These are phyloP conservation scores for Marasmius tenuissimus DNA, from an alignment of 1,284 basidiomycete genomes.

Conservation along the genomic window DNA sequence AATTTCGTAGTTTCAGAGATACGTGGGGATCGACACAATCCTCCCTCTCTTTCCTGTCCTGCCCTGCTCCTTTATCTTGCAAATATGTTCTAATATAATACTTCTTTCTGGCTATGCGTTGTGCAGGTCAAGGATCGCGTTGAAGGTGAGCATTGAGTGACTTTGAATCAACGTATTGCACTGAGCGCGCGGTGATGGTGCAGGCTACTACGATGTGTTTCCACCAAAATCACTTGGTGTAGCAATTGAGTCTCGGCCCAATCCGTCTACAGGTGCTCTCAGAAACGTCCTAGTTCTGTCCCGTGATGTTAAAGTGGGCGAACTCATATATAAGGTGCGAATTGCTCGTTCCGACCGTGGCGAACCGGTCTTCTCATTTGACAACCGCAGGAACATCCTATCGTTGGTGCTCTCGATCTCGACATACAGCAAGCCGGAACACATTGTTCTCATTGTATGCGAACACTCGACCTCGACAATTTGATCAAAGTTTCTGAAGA, in stretches of 20 bases:
- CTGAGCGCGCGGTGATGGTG: slow-evolving; percentile 23
- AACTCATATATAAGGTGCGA: slow-evolving; percentile 71
- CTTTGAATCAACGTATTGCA: slow-evolving; percentile 21
- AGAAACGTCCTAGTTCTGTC: slow-evolving; percentile 63
- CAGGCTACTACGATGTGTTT: slow-evolving; percentile 77
- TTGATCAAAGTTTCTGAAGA: slow-evolving; percentile 48
- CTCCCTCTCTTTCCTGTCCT: slow-evolving; percentile 21
- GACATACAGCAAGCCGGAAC: slow-evolving; percentile 67
- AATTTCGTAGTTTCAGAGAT: slow-evolving; percentile 5
- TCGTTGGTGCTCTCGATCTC: slow-evolving; percentile 65
- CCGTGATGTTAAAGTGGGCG: slow-evolving; percentile 68
- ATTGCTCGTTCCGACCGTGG: neutral
- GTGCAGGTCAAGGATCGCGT: slow-evolving; percentile 62
- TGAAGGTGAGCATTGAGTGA: slow-evolving; percentile 65
- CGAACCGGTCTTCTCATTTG: neutral
- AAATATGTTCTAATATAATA: slow-evolving; percentile 66
- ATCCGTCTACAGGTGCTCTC: slow-evolving; percentile 31
- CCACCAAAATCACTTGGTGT: slow-evolving; percentile 72
- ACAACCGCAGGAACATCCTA: slow-evolving; percentile 60
- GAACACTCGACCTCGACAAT: slow-evolving; percentile 44
- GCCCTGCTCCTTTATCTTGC: slow-evolving; percentile 22
- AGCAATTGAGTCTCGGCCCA: slow-evolving; percentile 46
- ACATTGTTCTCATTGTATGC: slow-evolving; percentile 73
- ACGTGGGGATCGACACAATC: slow-evolving; percentile 8
- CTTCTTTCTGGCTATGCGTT: slow-evolving; percentile 26